Evolutionary conservation across 2,329 filamentous ascomycete species (phyloP).

Genomic region (Mariannaea sp.): DNA sequence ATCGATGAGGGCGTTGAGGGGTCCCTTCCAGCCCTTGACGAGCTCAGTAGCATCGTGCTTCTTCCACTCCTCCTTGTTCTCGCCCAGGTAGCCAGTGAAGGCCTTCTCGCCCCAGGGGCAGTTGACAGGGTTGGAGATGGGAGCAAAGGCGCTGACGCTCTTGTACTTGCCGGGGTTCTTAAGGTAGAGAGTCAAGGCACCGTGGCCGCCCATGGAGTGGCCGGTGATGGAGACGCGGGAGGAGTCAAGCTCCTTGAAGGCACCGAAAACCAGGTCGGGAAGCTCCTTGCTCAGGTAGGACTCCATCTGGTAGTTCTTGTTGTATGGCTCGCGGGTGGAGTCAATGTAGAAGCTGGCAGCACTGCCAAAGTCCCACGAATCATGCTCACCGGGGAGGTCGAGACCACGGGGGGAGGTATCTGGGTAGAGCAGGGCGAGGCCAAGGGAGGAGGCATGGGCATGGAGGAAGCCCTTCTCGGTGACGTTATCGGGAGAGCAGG

Average conservation of each 20-base stretch:
- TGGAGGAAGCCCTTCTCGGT: slow-evolving; percentile 91
- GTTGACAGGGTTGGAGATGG: slow-evolving; percentile 82
- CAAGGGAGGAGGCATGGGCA: slow-evolving; percentile 74
- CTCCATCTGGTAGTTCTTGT: slow-evolving; percentile 89
- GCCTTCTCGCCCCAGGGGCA: slow-evolving; percentile 97
- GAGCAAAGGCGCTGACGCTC: slow-evolving; percentile 87
- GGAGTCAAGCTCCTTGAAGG: slow-evolving; percentile 73
- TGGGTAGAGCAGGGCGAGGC: slow-evolving; percentile 91
- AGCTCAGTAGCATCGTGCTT: slow-evolving; percentile 92
- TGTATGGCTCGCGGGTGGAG: slow-evolving; percentile 76
- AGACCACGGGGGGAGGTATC: slow-evolving; percentile 92
- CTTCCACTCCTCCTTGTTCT: slow-evolving; percentile 76
- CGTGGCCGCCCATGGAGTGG: slow-evolving; percentile 97
- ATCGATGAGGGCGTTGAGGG: slow-evolving; percentile 82
- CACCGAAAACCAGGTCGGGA: slow-evolving; percentile 73
- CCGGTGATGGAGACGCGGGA: slow-evolving; percentile 81
- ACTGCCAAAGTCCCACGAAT: slow-evolving; percentile 87
- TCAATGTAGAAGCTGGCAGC: slow-evolving; percentile 96
- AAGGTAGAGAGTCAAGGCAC: slow-evolving; percentile 88
- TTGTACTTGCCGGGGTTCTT: slow-evolving; percentile 90
- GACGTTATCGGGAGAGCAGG: slow-evolving; percentile 89
- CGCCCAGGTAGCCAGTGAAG: slow-evolving; percentile 87
- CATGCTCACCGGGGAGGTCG: slow-evolving; percentile 81
- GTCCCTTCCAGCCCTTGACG: slow-evolving; percentile 72
- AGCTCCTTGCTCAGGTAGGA: slow-evolving; percentile 88